Evolutionary conservation across 2,329 filamentous ascomycete species (phyloP), one percentile per base, ranked within the genome.

Genomic region (Cladobotryum mycophilum): DNA sequence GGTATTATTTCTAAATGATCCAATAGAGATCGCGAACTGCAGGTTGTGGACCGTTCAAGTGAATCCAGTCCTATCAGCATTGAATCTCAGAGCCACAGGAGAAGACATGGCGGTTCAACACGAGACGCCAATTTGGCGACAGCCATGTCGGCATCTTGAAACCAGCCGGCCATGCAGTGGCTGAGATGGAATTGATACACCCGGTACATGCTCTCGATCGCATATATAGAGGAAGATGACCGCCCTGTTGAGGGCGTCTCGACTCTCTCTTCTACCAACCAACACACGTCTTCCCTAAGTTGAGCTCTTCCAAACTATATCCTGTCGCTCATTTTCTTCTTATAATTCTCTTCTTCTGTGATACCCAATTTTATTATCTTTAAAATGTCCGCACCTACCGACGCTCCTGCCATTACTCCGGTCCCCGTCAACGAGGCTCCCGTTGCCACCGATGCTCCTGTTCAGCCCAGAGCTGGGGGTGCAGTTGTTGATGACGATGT

Each of bases 401-500:
- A 47, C 36, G 41, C 30, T 33, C 38, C 45, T 43, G 47, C n/a
- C 30, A 35, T 34, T 30, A 25, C 30, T 25, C 20, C 20, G 13
- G 41, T 25, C n/a, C 20, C 20, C 13, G 17, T 22, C 5, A 30
- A 35, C 20, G 33, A 37, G 2, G 30, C 30, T 44, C 43, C 41
- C 14, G 35, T 33, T 42, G 18, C 49, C 15, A 42, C 44, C 15
- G 37, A 42, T 8, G 42, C 17, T 8, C 9, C 38, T 4, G 11
- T 17, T 5, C 14, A 41, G 38, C 5, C 49, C 45, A 57, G 49
- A n/a, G 38, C 48, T 7, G 37, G 37, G 3, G 67, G 67, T 41
- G 65, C 68, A 30, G 62, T 75, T 53, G 65, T 69, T 64, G 63
- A 75, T 55, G 59, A 65, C 50, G 73, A 76, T 49, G 58, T 75